Percentiles rank a stretch among this genome's conserved stretches.
phyloP scores from a whole-genome alignment of 2,329 filamentous ascomycete genomes.

The Westerdykella ornata region DNA sequence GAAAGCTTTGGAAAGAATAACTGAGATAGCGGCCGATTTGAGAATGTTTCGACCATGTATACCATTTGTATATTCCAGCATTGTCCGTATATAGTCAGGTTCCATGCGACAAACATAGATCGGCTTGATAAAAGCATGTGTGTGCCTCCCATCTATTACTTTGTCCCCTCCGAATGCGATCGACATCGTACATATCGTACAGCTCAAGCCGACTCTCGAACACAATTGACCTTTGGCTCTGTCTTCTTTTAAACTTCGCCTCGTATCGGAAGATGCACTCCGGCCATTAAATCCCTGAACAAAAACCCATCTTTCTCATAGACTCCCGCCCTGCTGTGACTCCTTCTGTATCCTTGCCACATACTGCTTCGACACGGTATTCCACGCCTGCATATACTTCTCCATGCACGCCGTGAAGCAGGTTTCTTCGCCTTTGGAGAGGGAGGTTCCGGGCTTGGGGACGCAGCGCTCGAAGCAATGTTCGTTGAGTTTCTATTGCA shows the following conservation, averaged over 20 bases:
- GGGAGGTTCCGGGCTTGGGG: constrained; percentile 46
- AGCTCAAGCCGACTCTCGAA: background rate
- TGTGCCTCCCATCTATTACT: background rate
- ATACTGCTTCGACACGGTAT: constrained; percentile 46
- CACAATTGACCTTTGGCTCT: background rate
- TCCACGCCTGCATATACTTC: constrained; percentile 51
- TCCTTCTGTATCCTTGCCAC: constrained; percentile 45
- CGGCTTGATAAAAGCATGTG: background rate
- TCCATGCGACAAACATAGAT: no score
- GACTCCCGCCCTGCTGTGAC: constrained; percentile 10
- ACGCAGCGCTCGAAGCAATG: constrained; percentile 53
- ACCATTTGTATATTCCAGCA: constrained; percentile 9
- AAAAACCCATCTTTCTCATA: background rate
- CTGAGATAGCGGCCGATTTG: constrained; percentile 4
- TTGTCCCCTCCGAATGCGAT: background rate
- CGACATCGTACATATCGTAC: background rate
- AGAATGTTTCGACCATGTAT: background rate
- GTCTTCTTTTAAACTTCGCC: background rate
- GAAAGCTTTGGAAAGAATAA: constrained; percentile 36
- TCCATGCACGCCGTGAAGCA: constrained; percentile 51
- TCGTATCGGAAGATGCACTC: background rate
- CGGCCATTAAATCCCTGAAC: background rate
- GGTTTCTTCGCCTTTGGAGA: constrained; percentile 45
- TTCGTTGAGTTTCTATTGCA: constrained; percentile 48
- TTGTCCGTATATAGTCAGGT: background rate